A percentile compares a stretch with the other conserved stretches of the same genome.
Conservation (phyloP, 176 grass and related monocot species). For the Pharus latifolius region DNA sequence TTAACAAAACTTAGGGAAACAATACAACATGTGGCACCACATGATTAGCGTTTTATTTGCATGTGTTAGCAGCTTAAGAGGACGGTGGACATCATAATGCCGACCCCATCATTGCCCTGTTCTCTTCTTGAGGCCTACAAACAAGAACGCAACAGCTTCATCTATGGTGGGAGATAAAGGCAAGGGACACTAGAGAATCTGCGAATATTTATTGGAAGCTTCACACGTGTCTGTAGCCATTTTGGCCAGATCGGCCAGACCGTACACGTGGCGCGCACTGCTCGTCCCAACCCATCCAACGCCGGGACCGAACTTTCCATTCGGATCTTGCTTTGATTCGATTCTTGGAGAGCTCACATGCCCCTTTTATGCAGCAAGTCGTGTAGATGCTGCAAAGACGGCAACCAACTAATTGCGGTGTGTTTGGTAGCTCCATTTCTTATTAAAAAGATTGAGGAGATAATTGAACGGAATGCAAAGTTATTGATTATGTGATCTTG, state of each 20-base stretch:
- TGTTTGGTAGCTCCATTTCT: neutral
- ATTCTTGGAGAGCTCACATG: neutral
- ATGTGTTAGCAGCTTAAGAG: neutral
- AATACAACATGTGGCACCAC: neutral
- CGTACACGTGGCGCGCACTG: conserved; percentile 28
- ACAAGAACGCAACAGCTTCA: neutral
- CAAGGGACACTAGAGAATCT: neutral
- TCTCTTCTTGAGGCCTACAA: no score
- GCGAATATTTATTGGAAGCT: neutral
- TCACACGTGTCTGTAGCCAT: neutral
- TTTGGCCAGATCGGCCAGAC: neutral
- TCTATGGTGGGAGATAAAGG: neutral
- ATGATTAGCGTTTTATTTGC: neutral
- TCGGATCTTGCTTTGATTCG: neutral
- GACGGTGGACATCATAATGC: neutral
- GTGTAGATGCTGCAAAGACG: conserved; percentile 12
- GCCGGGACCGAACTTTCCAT: neutral
- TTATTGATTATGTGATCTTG: no score
- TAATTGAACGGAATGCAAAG: neutral
- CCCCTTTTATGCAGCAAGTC: neutral
- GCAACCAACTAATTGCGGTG: no score
- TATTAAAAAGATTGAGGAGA: neutral
- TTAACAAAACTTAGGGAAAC: neutral
- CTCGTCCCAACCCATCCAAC: neutral
- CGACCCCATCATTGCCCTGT: neutral